Evolutionary conservation across 768 basidiomycete species (phyloP).

Genomic region (Psilocybe subaeruginosa): DNA sequence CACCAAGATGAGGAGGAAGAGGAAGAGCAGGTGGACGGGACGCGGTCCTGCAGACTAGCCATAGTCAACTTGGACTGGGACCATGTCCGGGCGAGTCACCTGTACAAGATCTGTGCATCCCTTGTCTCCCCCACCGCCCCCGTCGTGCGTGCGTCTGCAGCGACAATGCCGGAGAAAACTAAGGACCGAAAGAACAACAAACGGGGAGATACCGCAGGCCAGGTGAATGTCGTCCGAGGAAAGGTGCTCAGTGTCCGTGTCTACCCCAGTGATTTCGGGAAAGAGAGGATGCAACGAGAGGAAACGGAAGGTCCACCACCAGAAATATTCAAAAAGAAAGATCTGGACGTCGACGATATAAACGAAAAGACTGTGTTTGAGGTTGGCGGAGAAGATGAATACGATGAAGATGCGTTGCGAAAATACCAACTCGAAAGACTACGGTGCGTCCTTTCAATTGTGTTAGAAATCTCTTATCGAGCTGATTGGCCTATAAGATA

Average conservation of each 20-base stretch:
- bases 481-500: slow-evolving; percentile 55
- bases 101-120: slow-evolving; percentile 93
- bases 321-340: slow-evolving; percentile 76
- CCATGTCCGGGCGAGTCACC: slow-evolving; percentile 83
- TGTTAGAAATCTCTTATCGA: not conserved
- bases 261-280: slow-evolving; percentile 95
- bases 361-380: slow-evolving; percentile 69
- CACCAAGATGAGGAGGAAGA: slow-evolving; percentile 49
- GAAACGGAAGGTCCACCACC: slow-evolving; percentile 89
- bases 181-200: slow-evolving; percentile 16
- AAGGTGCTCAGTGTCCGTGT: slow-evolving; percentile 77
- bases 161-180: slow-evolving; percentile 18
- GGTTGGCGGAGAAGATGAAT: slow-evolving; percentile 72
- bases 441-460: slow-evolving; percentile 54
- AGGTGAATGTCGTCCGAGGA: slow-evolving; percentile 52
- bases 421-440: slow-evolving; percentile 93
- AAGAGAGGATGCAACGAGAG: slow-evolving; percentile 81
- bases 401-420: slow-evolving; percentile 86
- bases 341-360: slow-evolving; percentile 52
- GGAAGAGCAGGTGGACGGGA: slow-evolving; percentile 35
- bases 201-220: slow-evolving; percentile 13
- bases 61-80: slow-evolving; percentile 99
- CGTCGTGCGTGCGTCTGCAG: slow-evolving; percentile 31
- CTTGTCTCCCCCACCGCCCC: slow-evolving; percentile 71
- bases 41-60: slow-evolving; percentile 74